Conservation (phyloP, 345 rosid species). For the Populus alba region DNA sequence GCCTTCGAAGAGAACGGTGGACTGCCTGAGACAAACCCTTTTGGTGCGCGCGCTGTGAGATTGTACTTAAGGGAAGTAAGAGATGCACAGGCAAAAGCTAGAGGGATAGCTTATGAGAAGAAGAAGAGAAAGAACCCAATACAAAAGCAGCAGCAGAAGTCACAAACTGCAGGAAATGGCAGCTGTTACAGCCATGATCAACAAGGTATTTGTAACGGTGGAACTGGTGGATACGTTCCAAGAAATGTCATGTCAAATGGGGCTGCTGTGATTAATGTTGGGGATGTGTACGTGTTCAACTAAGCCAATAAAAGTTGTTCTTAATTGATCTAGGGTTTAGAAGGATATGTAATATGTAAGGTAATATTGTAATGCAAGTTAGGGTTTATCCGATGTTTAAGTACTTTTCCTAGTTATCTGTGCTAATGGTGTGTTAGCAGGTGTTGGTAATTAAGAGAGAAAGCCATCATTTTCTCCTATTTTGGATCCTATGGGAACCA, state of each 20-base stretch:
- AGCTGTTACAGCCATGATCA: not conserved
- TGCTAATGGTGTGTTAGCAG: not conserved
- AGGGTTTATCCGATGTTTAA: not conserved
- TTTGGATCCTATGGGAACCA: not conserved
- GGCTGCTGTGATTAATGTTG: not conserved
- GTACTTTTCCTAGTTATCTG: too few species aligned
- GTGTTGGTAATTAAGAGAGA: not conserved
- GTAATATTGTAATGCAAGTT: not conserved
- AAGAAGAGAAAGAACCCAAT: conserved; percentile 76
- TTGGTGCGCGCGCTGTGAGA: conserved; percentile 91
- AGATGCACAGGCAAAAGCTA: conserved; percentile 79
- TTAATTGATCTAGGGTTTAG: not conserved
- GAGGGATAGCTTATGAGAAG: conserved; percentile 93
- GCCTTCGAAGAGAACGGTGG: conserved; percentile 97
- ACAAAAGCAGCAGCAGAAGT: conserved; percentile 21
- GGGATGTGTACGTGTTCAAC: conserved; percentile 6
- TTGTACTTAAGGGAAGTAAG: conserved; percentile 88
- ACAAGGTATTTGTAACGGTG: not conserved
- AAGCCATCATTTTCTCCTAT: not conserved
- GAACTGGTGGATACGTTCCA: not conserved
- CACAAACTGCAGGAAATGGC: not conserved
- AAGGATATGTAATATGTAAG: not conserved
- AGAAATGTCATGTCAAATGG: not conserved
- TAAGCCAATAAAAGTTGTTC: not conserved
- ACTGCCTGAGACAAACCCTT: conserved; percentile 84